Evolutionary conservation across 768 basidiomycete genomes (phyloP), one percentile per base, ranked within the genome.

Genomic region (Boletus coccyginus): DNA sequence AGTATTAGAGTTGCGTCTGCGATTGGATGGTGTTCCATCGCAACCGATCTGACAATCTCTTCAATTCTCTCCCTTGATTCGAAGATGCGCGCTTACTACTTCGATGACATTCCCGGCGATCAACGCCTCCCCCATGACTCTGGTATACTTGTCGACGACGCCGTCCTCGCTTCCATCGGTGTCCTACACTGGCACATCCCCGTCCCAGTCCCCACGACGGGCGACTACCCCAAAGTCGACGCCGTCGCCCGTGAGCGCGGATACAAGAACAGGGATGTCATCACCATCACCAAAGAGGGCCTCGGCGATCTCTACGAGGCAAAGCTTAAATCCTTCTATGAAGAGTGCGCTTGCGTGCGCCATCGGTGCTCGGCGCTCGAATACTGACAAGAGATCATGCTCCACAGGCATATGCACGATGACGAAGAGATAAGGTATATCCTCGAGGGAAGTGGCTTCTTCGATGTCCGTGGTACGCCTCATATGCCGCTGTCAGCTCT

Each of bases 401-500:
- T 27, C 5, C 0, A 29, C 61, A 92, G 91, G 64, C 94, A 97
- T 64, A 81, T 98, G 78, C 95, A 97, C 64, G 93, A 97, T 70
- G 94, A 97, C 64, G 94, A 98, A 66, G 94, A 98, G 73, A 96
- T 95, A 66, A 80, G 94, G 9, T 98, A 91, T 64, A 84, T 95
- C 62, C 78, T 93, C 40, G 77, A 81, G 1, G 95, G 95, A n/a
- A 85, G 83, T 38, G 94, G 93, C 0, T 98, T 85, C 78, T 98
- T 97, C 67, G 95, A 98, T 63, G 83, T 98, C 40, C 81, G 94
- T 56, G 91, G 91, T 91, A 61, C 53, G 84, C 64, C 27, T n/a
- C 31, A 21, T 44, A 7, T 29, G 2, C 17, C 10, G n/a, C 1
- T 10, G 13, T 6, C 21, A 31, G 11, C 36, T 35, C n/a, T 33